These are phyloP conservation scores for Phanerodontia chrysosporium DNA, from an alignment of 768 basidiomycete species.

Conservation along the genomic window DNA sequence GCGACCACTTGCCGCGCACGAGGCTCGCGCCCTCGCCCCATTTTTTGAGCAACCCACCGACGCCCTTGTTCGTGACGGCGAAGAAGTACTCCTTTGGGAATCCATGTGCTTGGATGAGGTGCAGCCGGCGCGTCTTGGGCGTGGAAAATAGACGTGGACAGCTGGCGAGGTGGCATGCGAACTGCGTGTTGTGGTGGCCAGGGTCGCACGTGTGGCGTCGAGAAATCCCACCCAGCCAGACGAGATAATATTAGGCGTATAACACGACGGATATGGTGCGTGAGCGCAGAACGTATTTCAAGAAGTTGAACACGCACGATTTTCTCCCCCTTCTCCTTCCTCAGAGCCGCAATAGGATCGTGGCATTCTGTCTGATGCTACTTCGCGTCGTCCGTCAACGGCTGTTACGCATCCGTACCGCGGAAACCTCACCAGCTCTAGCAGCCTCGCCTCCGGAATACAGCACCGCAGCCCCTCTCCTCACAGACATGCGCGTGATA, in stretches of 20 bases:
- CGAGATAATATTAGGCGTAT: too few species aligned
- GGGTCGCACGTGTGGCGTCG: background rate
- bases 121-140: conserved; percentile 74
- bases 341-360: conserved; percentile 75
- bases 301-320: conserved; percentile 51
- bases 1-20: conserved; percentile 69
- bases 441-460: conserved; percentile 76
- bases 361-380: conserved; percentile 87
- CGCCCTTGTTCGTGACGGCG: conserved; percentile 86
- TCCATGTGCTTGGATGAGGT: conserved; percentile 76
- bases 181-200: conserved; percentile 39
- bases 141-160: conserved; percentile 61
- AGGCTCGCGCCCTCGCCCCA: conserved; percentile 87
- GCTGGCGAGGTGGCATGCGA: conserved; percentile 68
- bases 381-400: conserved; percentile 4
- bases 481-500: conserved; percentile 85
- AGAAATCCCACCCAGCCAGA: too few species aligned
- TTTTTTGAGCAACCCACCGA: conserved; percentile 70
- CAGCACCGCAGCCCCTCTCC: conserved; percentile 61
- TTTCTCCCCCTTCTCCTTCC: conserved; percentile 78
- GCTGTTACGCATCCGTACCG: background rate
- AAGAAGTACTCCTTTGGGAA: conserved; percentile 92
- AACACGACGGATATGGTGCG: too few species aligned
- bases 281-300: too few species aligned
- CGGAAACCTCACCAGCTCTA: conserved; percentile 65